A percentile compares a stretch with the other conserved stretches of the same genome.
Conservation (phyloP, 345 rosid species). For the Linum lewisii region DNA sequence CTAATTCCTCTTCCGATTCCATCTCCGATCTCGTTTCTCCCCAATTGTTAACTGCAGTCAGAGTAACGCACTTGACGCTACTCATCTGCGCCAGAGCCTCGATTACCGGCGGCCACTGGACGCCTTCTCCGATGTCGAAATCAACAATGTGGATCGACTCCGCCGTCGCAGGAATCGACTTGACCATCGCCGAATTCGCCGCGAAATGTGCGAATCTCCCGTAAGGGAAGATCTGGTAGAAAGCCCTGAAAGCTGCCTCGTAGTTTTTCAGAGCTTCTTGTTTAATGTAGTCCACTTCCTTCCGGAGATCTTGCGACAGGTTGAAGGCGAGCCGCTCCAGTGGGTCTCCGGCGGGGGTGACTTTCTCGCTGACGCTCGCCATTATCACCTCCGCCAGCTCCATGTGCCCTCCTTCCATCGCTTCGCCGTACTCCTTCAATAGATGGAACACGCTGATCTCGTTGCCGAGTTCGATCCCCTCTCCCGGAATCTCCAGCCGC, state of each 20-base stretch:
- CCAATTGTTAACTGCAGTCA: constrained; percentile 25
- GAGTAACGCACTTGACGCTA: constrained; percentile 13
- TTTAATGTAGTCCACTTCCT: constrained; percentile 20
- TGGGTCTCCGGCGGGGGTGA: constrained; percentile 29
- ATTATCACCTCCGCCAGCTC: constrained; percentile 33
- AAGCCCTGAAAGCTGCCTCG: constrained; percentile 27
- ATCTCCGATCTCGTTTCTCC: constrained; percentile 9
- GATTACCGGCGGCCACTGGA: constrained; percentile 44
- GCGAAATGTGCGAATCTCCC: constrained; percentile 45
- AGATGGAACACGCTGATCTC: constrained; percentile 27
- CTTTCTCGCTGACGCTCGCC: constrained; percentile 26
- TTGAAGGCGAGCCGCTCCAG: constrained; percentile 37
- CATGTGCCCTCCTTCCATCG: constrained; percentile 22
- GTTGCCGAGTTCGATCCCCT: constrained; percentile 21
- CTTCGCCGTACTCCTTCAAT: constrained; percentile 34
- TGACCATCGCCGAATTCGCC: constrained; percentile 38
- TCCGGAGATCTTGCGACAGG: constrained; percentile 17
- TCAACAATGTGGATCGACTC: constrained; percentile 36
- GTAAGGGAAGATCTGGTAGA: constrained; percentile 39
- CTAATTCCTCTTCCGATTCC: not conserved
- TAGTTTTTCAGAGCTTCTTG: constrained; percentile 33
- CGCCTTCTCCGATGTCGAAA: constrained; percentile 37
- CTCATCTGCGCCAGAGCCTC: constrained; percentile 23
- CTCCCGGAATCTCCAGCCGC: constrained; percentile 16
- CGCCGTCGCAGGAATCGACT: constrained; percentile 25